Conservation (phyloP, 2,329 filamentous ascomycete species). For the Fusarium bactridioides region DNA sequence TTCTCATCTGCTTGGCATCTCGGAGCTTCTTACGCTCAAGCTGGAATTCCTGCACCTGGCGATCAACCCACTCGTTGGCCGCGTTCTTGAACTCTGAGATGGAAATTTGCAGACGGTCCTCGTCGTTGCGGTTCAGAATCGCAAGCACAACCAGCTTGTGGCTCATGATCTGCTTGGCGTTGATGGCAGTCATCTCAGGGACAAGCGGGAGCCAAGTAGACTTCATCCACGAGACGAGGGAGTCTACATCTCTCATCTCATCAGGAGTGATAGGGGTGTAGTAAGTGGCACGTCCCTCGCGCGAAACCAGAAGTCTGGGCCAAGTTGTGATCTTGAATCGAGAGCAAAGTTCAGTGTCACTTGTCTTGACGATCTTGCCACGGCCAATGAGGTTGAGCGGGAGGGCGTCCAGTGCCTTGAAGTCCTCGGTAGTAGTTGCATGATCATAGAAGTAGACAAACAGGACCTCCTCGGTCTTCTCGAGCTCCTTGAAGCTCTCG, state of each 20-base stretch:
- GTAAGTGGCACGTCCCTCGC: conserved; percentile 89
- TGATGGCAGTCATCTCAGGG: conserved; percentile 88
- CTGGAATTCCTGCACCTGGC: conserved; percentile 90
- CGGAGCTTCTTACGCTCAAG: conserved; percentile 91
- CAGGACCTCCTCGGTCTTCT: conserved; percentile 93
- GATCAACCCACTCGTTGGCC: conserved; percentile 97
- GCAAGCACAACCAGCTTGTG: conserved; percentile 94
- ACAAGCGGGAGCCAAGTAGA: conserved; percentile 96
- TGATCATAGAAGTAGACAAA: conserved; percentile 99
- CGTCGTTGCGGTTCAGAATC: conserved; percentile 80
- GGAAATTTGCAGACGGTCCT: conserved; percentile 79
- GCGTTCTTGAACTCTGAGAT: conserved; percentile 94
- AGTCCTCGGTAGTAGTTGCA: conserved; percentile 92
- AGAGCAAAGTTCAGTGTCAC: conserved; percentile 76
- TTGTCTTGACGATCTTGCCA: conserved; percentile 91
- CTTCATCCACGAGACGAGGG: conserved; percentile 89
- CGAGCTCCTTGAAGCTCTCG: conserved; percentile 78
- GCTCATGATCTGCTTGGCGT: conserved; percentile 94
- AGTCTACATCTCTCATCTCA: conserved; percentile 88
- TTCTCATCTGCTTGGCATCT: conserved; percentile 91
- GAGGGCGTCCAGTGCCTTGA: conserved; percentile 84
- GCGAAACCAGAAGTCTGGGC: conserved; percentile 89
- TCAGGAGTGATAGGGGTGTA: conserved; percentile 86
- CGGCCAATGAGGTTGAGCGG: conserved; percentile 89
- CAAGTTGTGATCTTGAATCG: conserved; percentile 96